Evolutionary conservation across 1,139 yeast genomes (phyloP).

Genomic region (Nakaseomyces kungkrabaensis): DNA sequence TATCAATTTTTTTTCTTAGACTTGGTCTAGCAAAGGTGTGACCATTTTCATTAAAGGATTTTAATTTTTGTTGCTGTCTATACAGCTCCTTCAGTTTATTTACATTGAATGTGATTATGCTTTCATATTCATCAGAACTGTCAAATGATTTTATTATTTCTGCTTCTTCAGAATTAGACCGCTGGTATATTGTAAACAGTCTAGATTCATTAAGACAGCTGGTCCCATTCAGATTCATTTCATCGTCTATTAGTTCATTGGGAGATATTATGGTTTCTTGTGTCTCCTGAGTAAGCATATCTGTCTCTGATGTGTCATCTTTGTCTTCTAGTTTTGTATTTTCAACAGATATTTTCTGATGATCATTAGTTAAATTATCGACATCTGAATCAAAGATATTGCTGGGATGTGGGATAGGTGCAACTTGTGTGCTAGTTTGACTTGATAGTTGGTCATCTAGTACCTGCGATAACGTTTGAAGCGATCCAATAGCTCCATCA

Average conservation of each 20-base stretch:
- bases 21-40: not conserved
- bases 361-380: not conserved
- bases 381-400: too few species aligned
- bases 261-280: not conserved
- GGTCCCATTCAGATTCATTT: not conserved
- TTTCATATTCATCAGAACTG: not conserved
- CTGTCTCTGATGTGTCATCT: not conserved
- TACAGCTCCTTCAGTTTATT: not conserved
- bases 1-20: constrained; percentile 6
- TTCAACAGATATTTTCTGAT: not conserved
- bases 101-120: not conserved
- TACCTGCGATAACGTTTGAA: not conserved
- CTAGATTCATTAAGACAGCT: not conserved
- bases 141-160: not conserved
- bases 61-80: not conserved
- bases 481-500: not conserved
- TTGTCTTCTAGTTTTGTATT: not conserved
- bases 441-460: not conserved
- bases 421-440: not conserved
- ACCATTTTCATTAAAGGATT: not conserved
- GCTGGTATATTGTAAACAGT: not conserved
- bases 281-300: not conserved
- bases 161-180: not conserved
- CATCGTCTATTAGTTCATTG: not conserved
- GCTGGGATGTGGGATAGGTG: too few species aligned